phyloP scores from a whole-genome alignment of 495 filamentous ascomycete genomes.

The Aspergillus sclerotioniger region DNA sequence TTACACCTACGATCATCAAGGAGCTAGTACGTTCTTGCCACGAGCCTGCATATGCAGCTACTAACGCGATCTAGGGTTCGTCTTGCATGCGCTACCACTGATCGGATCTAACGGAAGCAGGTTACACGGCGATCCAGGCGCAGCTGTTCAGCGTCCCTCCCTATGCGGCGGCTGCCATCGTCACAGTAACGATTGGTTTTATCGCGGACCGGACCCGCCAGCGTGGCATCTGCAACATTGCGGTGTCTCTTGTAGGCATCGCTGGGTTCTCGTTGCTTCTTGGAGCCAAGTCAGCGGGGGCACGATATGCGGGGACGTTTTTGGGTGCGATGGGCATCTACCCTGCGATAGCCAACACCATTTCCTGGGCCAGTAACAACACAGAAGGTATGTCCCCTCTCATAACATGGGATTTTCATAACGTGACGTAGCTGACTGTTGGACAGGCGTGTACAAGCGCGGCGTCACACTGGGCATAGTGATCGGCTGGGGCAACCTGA shows the following conservation, averaged over 20 bases:
- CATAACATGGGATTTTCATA: no score
- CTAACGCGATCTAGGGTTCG: conserved; percentile 27
- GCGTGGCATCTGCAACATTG: conserved; percentile 81
- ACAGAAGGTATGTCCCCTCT: conserved; percentile 68
- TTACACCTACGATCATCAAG: conserved; percentile 81
- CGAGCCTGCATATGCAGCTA: conserved; percentile 19
- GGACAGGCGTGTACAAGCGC: conserved; percentile 75
- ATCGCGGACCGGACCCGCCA: conserved; percentile 74
- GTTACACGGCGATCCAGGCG: conserved; percentile 66
- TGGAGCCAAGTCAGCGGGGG: conserved; percentile 51
- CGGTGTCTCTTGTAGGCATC: conserved; percentile 66
- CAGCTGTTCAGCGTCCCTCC: conserved; percentile 88
- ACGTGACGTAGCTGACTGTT: not conserved
- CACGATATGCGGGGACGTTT: conserved; percentile 82
- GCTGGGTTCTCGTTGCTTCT: conserved; percentile 79
- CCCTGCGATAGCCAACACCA: conserved; percentile 86
- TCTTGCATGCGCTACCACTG: not conserved
- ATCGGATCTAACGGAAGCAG: conserved; percentile 30
- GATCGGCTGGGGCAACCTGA: conserved; percentile 91
- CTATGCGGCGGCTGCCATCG: conserved; percentile 75
- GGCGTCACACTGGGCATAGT: conserved; percentile 84
- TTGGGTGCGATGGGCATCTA: conserved; percentile 89
- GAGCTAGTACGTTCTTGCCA: conserved; percentile 41
- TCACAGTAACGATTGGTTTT: conserved; percentile 76
- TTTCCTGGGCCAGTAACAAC: conserved; percentile 88